A percentile compares a stretch with the other conserved stretches of the same genome.
These are phyloP conservation scores for Colletotrichum euphorbiae DNA, from an alignment of 2,329 filamentous ascomycete genomes.

Conservation along the genomic window DNA sequence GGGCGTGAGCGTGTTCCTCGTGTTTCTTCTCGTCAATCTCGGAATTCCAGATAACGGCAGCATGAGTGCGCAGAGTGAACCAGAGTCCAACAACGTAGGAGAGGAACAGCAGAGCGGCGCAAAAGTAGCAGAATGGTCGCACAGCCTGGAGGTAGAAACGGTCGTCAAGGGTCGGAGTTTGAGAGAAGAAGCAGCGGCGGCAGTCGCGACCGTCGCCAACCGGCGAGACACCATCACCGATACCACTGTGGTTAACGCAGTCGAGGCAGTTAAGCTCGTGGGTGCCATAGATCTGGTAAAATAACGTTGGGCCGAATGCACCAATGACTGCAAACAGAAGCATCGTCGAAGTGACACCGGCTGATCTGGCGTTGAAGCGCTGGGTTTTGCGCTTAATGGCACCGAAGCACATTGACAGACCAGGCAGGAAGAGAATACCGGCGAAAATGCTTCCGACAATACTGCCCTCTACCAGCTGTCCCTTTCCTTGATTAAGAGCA, in stretches of 20 bases:
- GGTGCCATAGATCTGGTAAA: slow-evolving; percentile 98
- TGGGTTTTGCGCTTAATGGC: slow-evolving; percentile 98
- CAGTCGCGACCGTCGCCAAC: slow-evolving; percentile 75
- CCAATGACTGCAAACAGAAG: slow-evolving; percentile 94
- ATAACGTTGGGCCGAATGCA: slow-evolving; percentile 93
- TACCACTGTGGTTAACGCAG: slow-evolving; percentile 62
- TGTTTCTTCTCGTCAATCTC: slow-evolving; percentile 83
- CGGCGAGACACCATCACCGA: slow-evolving; percentile 42
- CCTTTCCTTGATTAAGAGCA: slow-evolving; percentile 91
- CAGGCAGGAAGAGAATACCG: slow-evolving; percentile 92
- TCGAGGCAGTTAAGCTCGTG: slow-evolving; percentile 91
- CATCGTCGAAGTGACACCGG: slow-evolving; percentile 98
- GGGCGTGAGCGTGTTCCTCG: slow-evolving; percentile 58
- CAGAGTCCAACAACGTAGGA: slow-evolving; percentile 94
- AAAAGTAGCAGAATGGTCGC: slow-evolving; percentile 91
- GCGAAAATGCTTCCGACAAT: slow-evolving; percentile 98
- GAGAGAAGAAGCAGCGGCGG: slow-evolving; percentile 92
- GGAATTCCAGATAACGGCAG: slow-evolving; percentile 95
- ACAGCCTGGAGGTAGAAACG: slow-evolving; percentile 92
- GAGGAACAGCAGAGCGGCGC: slow-evolving; percentile 85
- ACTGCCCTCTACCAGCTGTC: slow-evolving; percentile 92
- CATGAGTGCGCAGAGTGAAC: slow-evolving; percentile 96
- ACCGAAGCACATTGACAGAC: slow-evolving; percentile 98
- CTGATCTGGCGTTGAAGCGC: slow-evolving; percentile 95
- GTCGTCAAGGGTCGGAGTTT: slow-evolving; percentile 85